Evolutionary conservation across 768 basidiomycete genomes (phyloP).

Genomic region (Suillus decipiens): DNA sequence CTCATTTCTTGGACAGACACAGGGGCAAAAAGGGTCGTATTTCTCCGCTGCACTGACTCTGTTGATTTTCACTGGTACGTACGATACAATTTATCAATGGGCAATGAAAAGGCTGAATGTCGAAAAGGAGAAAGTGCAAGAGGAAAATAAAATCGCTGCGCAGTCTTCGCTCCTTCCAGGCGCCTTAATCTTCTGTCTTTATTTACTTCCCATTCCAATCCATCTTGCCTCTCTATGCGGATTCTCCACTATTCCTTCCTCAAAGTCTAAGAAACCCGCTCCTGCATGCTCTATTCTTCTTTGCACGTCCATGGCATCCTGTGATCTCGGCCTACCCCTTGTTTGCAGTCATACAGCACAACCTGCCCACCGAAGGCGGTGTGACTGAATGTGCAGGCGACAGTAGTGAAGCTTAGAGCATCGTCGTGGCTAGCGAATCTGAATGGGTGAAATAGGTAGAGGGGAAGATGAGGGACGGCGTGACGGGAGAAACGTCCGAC

Average conservation of each 20-base stretch:
- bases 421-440: slow-evolving; percentile 83
- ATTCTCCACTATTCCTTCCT: slow-evolving; percentile 58
- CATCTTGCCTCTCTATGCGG: slow-evolving; percentile 82
- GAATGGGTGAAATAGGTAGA: slow-evolving; percentile 93
- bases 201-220: slow-evolving; percentile 80
- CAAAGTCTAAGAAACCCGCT: slow-evolving; percentile 30
- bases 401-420: slow-evolving; percentile 94
- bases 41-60: too few species aligned
- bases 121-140: too few species aligned
- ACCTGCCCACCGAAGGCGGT: too few species aligned
- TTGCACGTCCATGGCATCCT: slow-evolving; percentile 39
- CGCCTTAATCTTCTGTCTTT: slow-evolving; percentile 82
- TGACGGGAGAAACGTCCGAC: slow-evolving; percentile 21
- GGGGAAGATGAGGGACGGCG: slow-evolving; percentile 68
- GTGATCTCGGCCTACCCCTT: too few species aligned
- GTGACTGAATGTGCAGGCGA: slow-evolving; percentile 32
- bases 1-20: too few species aligned
- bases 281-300: slow-evolving; percentile 54
- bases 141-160: too few species aligned
- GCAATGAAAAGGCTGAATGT: too few species aligned
- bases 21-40: too few species aligned
- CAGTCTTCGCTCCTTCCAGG: slow-evolving; percentile 51
- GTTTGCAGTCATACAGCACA: too few species aligned
- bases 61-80: too few species aligned
- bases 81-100: too few species aligned